Percentiles rank a stretch among this genome's conserved stretches.
These are phyloP conservation scores for Didymella glomerata DNA, from an alignment of 2,329 filamentous ascomycete genomes.

Conservation along the genomic window DNA sequence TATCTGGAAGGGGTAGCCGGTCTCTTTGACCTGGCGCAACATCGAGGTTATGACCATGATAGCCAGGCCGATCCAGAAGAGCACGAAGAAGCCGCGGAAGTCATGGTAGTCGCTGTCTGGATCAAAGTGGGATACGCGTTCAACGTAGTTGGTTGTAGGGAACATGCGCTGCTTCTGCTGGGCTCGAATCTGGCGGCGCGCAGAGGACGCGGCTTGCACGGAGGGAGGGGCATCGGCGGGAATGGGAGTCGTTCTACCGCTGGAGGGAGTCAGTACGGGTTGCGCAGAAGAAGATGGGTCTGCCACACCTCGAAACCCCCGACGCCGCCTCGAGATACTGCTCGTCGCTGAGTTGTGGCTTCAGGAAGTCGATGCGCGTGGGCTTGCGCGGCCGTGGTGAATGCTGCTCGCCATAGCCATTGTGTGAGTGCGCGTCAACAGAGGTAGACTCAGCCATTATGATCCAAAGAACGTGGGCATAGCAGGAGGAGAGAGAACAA, in stretches of 20 bases:
- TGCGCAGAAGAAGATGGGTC: not conserved
- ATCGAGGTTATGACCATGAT: slow-evolving; percentile 98
- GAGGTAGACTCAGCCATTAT: slow-evolving; percentile 49
- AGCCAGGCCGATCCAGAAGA: slow-evolving; percentile 96
- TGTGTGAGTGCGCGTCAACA: slow-evolving; percentile 33
- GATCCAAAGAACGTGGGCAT: slow-evolving; percentile 29
- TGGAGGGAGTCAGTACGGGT: slow-evolving; percentile 51
- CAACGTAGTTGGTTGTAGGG: slow-evolving; percentile 89
- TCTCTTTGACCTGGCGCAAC: slow-evolving; percentile 92
- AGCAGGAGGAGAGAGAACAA: slow-evolving; percentile 21
- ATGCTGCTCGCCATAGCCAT: slow-evolving; percentile 40
- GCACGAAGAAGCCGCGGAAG: slow-evolving; percentile 95
- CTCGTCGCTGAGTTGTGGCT: slow-evolving; percentile 47
- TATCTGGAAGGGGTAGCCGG: slow-evolving; percentile 82
- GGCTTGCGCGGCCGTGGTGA: slow-evolving; percentile 51
- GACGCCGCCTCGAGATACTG: slow-evolving; percentile 39
- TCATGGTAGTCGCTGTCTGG: slow-evolving; percentile 89
- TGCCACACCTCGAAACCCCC: slow-evolving; percentile 54
- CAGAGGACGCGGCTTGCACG: slow-evolving; percentile 82
- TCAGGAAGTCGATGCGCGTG: slow-evolving; percentile 45
- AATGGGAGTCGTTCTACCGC: slow-evolving; percentile 83
- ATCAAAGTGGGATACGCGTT: slow-evolving; percentile 94
- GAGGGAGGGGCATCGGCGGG: slow-evolving; percentile 93
- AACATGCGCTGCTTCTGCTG: slow-evolving; percentile 86
- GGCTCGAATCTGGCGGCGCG: slow-evolving; percentile 82